These are phyloP conservation scores for Triadica sebifera DNA, from an alignment of 345 rosid genomes.

Conservation along the genomic window DNA sequence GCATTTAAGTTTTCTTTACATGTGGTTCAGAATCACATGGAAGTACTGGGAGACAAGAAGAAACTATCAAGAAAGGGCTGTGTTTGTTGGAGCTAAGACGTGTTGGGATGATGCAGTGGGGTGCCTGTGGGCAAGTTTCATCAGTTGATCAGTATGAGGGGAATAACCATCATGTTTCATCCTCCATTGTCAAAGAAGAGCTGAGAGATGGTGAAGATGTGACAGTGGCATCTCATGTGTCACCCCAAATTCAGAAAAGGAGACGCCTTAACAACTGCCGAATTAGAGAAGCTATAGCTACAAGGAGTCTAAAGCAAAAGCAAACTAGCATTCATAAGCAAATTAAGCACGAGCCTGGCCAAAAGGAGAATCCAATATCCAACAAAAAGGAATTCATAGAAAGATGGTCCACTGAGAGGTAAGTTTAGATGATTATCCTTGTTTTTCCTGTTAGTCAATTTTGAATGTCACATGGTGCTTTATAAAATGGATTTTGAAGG, in stretches of 20 bases:
- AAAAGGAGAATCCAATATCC: neutral
- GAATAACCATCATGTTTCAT: conserved; percentile 21
- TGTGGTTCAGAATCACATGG: conserved; percentile 8
- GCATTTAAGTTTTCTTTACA: conserved; percentile 3
- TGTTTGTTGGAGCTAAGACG: conserved; percentile 44
- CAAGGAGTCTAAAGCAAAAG: conserved; percentile 20
- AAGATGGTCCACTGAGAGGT: conserved; percentile 84
- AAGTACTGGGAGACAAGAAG: conserved; percentile 22
- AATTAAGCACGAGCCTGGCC: conserved; percentile 22
- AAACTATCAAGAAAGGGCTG: conserved; percentile 35
- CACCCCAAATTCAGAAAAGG: conserved; percentile 39
- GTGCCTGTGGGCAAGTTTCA: conserved; percentile 28
- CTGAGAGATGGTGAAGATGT: conserved; percentile 25
- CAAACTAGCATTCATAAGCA: conserved; percentile 24
- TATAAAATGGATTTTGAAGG: conserved; percentile 40
- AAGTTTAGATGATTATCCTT: neutral
- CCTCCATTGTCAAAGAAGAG: conserved; percentile 30
- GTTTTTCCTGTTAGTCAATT: neutral
- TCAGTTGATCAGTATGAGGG: conserved; percentile 18
- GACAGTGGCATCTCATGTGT: conserved; percentile 22
- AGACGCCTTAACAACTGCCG: conserved; percentile 28
- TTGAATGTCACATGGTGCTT: neutral
- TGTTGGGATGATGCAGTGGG: conserved; percentile 45
- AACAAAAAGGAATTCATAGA: conserved; percentile 19
- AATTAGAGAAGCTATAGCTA: conserved; percentile 26